phyloP scores from a whole-genome alignment of 768 basidiomycete genomes.

The Cantharellus anzutake region DNA sequence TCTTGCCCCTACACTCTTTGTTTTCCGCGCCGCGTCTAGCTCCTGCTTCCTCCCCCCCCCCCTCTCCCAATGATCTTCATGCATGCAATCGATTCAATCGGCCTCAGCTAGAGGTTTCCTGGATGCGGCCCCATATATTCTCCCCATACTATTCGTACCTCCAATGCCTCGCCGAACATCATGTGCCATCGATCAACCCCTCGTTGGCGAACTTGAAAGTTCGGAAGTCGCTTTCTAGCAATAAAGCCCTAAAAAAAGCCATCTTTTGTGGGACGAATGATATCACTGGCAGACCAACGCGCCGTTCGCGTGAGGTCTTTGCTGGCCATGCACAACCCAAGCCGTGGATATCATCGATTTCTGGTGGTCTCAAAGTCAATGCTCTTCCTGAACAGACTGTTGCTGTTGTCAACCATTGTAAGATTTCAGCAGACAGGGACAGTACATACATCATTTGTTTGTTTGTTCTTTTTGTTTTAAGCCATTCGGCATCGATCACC shows the following conservation, averaged over 20 bases:
- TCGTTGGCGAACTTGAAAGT: slow-evolving; percentile 19
- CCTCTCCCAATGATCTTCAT: too few relatives aligned
- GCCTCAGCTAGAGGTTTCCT: not conserved
- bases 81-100: not conserved
- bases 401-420: slow-evolving; percentile 52
- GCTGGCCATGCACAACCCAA: slow-evolving; percentile 34
- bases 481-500: not conserved
- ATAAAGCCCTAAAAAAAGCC: slow-evolving; percentile 13
- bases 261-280: not conserved
- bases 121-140: not conserved
- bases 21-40: too few relatives aligned
- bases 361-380: slow-evolving; percentile 35
- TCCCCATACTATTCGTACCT: slow-evolving; percentile 40
- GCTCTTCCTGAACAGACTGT: slow-evolving; percentile 58
- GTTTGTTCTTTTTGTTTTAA: not conserved
- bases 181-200: slow-evolving; percentile 23
- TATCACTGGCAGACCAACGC: slow-evolving; percentile 15
- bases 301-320: slow-evolving; percentile 21
- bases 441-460: slow-evolving; percentile 5
- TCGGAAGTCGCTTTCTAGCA: slow-evolving; percentile 18
- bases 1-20: too few relatives aligned
- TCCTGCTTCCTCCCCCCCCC: too few relatives aligned
- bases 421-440: slow-evolving; percentile 30
- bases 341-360: slow-evolving; percentile 40
- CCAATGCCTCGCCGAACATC: slow-evolving; percentile 48